Evolutionary conservation across 2,329 filamentous ascomycete species (phyloP).

Genomic region (Calonectria montana): DNA sequence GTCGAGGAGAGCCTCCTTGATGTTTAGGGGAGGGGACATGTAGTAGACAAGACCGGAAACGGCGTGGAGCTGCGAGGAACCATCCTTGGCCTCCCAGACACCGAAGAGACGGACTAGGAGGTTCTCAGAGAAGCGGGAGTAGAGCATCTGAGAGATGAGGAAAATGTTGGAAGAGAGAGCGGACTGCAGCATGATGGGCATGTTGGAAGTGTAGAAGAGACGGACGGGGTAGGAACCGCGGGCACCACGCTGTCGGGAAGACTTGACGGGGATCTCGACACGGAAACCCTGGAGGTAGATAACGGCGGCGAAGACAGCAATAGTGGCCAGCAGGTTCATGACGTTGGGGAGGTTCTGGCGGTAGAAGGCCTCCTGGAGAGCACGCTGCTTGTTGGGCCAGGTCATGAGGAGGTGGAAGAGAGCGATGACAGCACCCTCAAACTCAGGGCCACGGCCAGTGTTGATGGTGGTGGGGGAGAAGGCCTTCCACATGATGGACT

Average conservation of each 20-base stretch:
- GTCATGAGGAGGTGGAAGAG: constrained; percentile 98
- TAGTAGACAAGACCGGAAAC: constrained; percentile 97
- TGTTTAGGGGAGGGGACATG: constrained; percentile 98
- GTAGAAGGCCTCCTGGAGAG: constrained; percentile 98
- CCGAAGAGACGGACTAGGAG: constrained; percentile 96
- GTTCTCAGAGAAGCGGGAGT: constrained; percentile 99
- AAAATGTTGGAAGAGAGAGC: constrained; percentile 99
- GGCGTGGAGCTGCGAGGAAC: constrained; percentile 94
- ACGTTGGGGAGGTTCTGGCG: constrained; percentile 99
- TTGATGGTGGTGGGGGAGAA: constrained; percentile 99
- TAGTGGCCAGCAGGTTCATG: constrained; percentile 96
- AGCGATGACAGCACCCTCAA: constrained; percentile 97
- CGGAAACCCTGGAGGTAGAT: constrained; percentile 99
- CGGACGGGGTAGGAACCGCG: constrained; percentile 98
- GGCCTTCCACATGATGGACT: constrained; percentile 99
- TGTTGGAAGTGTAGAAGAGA: constrained; percentile 99
- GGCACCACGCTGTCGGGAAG: constrained; percentile 97
- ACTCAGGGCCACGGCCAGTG: constrained; percentile 98
- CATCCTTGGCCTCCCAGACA: constrained; percentile 98
- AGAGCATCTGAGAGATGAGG: constrained; percentile 99
- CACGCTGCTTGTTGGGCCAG: constrained; percentile 99
- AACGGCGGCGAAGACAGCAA: constrained; percentile 93
- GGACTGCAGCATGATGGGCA: constrained; percentile 99
- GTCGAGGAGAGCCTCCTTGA: constrained; percentile 96
- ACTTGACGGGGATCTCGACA: constrained; percentile 99